These are phyloP conservation scores for Xylariaceae sp. DNA, from an alignment of 2,329 filamentous ascomycete genomes.

Conservation along the genomic window DNA sequence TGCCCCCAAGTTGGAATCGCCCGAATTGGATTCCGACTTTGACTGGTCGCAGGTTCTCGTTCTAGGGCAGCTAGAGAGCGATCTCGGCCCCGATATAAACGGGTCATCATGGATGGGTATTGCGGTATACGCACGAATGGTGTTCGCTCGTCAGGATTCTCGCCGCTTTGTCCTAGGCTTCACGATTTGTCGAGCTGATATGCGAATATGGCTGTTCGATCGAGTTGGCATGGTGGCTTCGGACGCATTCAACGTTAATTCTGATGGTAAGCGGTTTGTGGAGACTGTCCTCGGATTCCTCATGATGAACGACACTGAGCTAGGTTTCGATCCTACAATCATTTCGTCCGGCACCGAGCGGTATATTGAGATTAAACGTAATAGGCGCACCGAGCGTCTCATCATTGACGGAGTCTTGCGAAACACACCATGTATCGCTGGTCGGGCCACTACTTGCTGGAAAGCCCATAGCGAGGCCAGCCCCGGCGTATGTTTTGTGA, in stretches of 20 bases:
- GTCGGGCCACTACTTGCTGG: constrained; percentile 40
- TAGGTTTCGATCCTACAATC: constrained; percentile 43
- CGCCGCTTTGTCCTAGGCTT: constrained; percentile 36
- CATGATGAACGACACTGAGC: constrained; percentile 36
- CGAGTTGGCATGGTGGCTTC: constrained; percentile 41
- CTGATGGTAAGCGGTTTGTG: constrained; percentile 36
- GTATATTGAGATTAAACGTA: constrained; percentile 38
- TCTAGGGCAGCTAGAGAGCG: constrained; percentile 40
- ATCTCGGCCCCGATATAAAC: constrained; percentile 31
- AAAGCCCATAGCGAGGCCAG: constrained; percentile 37
- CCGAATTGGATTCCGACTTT: background rate
- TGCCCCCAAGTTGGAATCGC: background rate
- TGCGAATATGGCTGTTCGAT: constrained; percentile 44
- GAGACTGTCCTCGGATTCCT: constrained; percentile 38
- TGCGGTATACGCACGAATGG: constrained; percentile 39
- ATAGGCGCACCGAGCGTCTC: constrained; percentile 36
- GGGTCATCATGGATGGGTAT: constrained; percentile 39
- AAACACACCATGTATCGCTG: constrained; percentile 32
- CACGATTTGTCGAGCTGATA: constrained; percentile 35
- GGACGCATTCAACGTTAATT: constrained; percentile 42
- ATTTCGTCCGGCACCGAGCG: constrained; percentile 28
- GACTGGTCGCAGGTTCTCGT: constrained; percentile 33
- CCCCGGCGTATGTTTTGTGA: constrained; percentile 33
- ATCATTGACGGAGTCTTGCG: constrained; percentile 36
- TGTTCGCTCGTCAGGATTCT: constrained; percentile 37